Conservation (phyloP, 257 asterid species). For the Fraxinus cuspidata region DNA sequence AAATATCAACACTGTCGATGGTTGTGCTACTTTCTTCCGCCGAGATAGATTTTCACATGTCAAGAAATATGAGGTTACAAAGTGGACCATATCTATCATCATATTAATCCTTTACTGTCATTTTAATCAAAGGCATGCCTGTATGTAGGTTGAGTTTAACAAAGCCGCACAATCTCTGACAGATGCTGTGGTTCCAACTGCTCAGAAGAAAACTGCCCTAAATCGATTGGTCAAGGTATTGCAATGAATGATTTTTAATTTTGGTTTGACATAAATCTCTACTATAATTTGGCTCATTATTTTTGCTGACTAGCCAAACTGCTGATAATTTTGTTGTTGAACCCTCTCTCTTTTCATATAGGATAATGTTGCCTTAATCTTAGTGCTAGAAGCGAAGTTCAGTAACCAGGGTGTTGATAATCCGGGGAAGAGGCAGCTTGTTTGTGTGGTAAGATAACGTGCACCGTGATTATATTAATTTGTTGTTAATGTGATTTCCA, state of each 20-base stretch:
- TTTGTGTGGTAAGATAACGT: slow-evolving; percentile 78
- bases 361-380: slow-evolving; percentile 93
- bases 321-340: slow-evolving; percentile 10
- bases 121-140: slow-evolving; percentile 17
- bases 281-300: slow-evolving; percentile 7
- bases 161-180: slow-evolving; percentile 96
- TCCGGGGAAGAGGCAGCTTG: slow-evolving; percentile 90
- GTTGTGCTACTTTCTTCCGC: slow-evolving; percentile 98
- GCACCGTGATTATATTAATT: background rate
- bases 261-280: background rate
- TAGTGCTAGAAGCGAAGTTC: slow-evolving; percentile 93
- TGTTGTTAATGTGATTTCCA: background rate
- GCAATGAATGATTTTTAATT: slow-evolving; percentile 11
- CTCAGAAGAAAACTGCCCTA: slow-evolving; percentile 77
- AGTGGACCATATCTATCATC: slow-evolving; percentile 19
- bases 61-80: slow-evolving; percentile 87
- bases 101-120: slow-evolving; percentile 15
- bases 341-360: slow-evolving; percentile 32
- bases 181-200: slow-evolving; percentile 76
- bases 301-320: slow-evolving; percentile 8
- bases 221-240: slow-evolving; percentile 85
- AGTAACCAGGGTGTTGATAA: slow-evolving; percentile 76
- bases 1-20: slow-evolving; percentile 59
- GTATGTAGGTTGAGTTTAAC: slow-evolving; percentile 87
- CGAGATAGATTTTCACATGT: slow-evolving; percentile 94